These are phyloP conservation scores for Kwoniella sp. DNA, from an alignment of 768 basidiomycete species.

Conservation along the genomic window DNA sequence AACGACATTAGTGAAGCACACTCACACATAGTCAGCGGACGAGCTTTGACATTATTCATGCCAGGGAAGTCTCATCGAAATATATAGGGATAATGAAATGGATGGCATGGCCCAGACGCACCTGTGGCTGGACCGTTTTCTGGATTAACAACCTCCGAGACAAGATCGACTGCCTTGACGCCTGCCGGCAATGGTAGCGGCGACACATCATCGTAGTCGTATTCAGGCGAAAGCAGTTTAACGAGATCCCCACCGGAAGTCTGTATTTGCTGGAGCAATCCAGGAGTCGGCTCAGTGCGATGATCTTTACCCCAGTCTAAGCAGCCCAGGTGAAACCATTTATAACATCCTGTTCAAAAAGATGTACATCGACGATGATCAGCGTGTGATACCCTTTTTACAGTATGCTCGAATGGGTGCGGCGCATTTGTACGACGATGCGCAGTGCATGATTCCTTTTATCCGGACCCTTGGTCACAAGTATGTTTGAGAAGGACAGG, in stretches of 20 bases:
- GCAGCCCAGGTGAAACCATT: constrained; percentile 36
- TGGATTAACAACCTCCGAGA: background rate
- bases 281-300: background rate
- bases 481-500: no score
- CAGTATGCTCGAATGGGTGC: no score
- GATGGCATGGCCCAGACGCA: no score
- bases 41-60: no score
- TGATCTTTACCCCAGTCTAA: constrained; percentile 10
- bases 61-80: no score
- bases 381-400: no score
- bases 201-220: background rate
- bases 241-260: constrained; percentile 18
- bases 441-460: no score
- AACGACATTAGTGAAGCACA: no score
- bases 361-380: background rate
- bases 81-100: no score
- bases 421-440: no score
- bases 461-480: no score
- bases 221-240: background rate
- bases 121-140: background rate
- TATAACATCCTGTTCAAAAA: constrained; percentile 22
- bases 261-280: background rate
- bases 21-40: no score
- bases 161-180: background rate
- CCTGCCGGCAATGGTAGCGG: background rate